Conservation (phyloP, 2,329 filamentous ascomycete species). For the Botrytis sinoallii region DNA sequence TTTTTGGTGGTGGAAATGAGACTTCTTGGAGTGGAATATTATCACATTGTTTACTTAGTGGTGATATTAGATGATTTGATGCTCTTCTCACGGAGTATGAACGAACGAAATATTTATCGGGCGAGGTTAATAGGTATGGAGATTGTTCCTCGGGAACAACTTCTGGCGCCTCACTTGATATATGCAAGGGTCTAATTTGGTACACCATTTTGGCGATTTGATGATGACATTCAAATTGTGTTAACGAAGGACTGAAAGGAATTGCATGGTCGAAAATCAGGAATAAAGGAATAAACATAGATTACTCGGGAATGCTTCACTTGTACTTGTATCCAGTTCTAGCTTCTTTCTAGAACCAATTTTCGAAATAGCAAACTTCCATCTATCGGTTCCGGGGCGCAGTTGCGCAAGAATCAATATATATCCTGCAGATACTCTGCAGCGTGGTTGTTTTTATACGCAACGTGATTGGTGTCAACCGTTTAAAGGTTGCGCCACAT, state of each 20-base stretch:
- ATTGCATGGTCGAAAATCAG: conserved; percentile 13
- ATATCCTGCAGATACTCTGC: conserved; percentile 8
- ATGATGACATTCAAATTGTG: not conserved
- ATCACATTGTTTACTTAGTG: not conserved
- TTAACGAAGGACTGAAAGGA: conserved; percentile 9
- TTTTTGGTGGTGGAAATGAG: conserved; percentile 3
- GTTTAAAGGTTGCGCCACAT: conserved; percentile 11
- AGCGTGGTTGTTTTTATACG: conserved; percentile 18
- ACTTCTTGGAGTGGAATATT: conserved; percentile 1
- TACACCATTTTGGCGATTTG: conserved; percentile 8
- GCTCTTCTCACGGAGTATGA: conserved; percentile 9
- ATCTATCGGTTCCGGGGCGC: not conserved
- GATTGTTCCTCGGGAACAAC: conserved; percentile 13
- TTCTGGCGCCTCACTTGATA: conserved; percentile 19
- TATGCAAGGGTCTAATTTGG: conserved; percentile 2
- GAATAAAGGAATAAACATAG: conserved; percentile 12
- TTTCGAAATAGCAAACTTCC: conserved; percentile 6
- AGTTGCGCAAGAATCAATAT: conserved; percentile 19
- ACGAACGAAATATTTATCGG: conserved; percentile 21
- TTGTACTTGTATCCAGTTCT: not conserved
- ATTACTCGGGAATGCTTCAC: not conserved
- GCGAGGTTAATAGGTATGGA: conserved; percentile 11
- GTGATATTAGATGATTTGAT: not conserved
- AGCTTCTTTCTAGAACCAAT: not conserved
- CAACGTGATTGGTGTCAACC: not conserved